Evolutionary conservation across 768 basidiomycete genomes (phyloP).

Genomic region (Pholiota molesta): DNA sequence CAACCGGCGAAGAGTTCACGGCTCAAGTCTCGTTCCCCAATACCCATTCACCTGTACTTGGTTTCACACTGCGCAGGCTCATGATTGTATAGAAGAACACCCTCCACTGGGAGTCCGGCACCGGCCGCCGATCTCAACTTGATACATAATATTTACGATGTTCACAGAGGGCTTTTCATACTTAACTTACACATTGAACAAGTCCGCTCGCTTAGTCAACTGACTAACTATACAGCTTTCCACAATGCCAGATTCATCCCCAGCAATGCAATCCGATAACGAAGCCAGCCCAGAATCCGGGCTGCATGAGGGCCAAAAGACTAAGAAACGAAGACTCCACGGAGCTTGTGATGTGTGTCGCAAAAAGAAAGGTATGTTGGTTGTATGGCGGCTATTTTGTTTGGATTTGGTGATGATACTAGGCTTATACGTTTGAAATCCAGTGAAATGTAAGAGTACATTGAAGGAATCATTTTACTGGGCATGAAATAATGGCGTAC

Average conservation of each 20-base stretch:
- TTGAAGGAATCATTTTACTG: not conserved
- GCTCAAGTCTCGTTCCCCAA: too few species aligned
- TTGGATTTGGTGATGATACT: not conserved
- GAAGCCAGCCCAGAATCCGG: not conserved
- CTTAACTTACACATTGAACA: too few species aligned
- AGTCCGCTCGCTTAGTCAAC: too few species aligned
- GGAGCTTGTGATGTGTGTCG: conserved; percentile 52
- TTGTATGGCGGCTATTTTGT: conserved; percentile 23
- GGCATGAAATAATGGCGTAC: not conserved
- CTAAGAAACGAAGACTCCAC: conserved; percentile 44
- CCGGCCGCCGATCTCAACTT: too few species aligned
- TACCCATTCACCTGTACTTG: too few species aligned
- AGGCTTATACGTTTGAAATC: not conserved
- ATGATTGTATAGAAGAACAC: too few species aligned
- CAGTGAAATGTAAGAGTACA: not conserved
- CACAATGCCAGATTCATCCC: not conserved
- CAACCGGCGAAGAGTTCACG: too few species aligned
- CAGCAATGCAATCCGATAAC: not conserved
- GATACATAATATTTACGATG: too few species aligned
- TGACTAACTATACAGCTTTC: not conserved
- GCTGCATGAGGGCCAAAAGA: conserved; percentile 7
- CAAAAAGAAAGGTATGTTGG: conserved; percentile 41
- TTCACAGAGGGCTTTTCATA: too few species aligned
- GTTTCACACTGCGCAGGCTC: too few species aligned
- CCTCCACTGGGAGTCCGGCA: too few species aligned